Conservation (phyloP, 371 early-diverging fungal genomes). For the Scutellospora calospora region DNA sequence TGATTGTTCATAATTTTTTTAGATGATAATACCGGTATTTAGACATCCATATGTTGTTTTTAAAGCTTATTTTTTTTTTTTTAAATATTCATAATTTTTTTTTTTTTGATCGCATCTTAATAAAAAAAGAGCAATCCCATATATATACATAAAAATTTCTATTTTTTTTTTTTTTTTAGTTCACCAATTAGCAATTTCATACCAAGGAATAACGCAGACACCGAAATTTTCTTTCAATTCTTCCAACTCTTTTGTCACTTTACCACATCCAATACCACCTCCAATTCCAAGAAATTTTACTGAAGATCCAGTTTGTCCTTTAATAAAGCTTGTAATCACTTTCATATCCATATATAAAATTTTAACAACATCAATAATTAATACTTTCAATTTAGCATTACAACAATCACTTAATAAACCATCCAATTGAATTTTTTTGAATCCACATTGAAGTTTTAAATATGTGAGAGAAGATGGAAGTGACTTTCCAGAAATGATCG, state of each 20-base stretch:
- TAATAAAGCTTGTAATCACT: neutral
- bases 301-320: neutral
- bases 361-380: slow-evolving; percentile 7
- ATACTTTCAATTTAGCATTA: neutral
- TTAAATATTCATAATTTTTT: no score
- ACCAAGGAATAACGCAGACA: slow-evolving; percentile 1
- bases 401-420: slow-evolving; percentile 11
- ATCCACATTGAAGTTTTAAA: slow-evolving; percentile 7
- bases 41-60: no score
- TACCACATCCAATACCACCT: neutral
- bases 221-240: neutral
- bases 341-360: neutral
- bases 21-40: no score
- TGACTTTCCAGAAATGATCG: neutral
- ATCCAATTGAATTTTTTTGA: neutral
- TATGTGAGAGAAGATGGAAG: neutral
- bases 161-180: no score
- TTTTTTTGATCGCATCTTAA: no score
- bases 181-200: neutral
- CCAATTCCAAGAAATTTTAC: neutral
- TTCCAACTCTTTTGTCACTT: neutral
- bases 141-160: no score
- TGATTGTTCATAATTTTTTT: no score
- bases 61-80: no score
- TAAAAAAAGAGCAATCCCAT: no score